Base-by-base conservation (phyloP, 768 basidiomycete genomes). In the Dentipellis sp. region DNA sequence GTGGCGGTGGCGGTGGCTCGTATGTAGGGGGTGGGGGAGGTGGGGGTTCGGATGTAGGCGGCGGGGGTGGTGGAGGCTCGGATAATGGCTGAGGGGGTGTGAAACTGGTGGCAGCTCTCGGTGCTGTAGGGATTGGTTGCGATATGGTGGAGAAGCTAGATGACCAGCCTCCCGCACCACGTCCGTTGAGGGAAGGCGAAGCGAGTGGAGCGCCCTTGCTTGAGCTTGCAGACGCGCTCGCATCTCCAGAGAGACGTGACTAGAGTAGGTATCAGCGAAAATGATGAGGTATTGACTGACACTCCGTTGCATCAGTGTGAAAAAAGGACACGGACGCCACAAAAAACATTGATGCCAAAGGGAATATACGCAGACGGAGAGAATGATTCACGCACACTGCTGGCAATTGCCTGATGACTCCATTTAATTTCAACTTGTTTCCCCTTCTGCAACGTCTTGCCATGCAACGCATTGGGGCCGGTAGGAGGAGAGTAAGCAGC, bases 381-480 rank as follows among this genome's bases (percentile, higher is more conserved):
- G 50, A 19, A 42, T 40, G 55, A 52, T 40, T 34, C 16, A 64
- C 68, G 60, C 56, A 72, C 74, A 22, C 57, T 62, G 62, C 69
- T 73, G 55, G 69, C 64, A 54, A 65, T 66, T 46, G 69, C 59
- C 36, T 61, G 58, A 45, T 65, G 61, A 22, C 58, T 56, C 68
- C 69, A 71, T 52, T 63, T 66, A 51, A 63, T 63, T 38, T 77
- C 76, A 38, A 65, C 67, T 56, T 75, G 71, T 58, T 77, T 76
- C 12, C 76, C 73, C 62, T 76, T 76, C 63, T 71, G 69, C 50
- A 68, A 54, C 53, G 59, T 62, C 63, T 68, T 66, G 54, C 54
- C 60, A 46, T 59, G 61, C 57, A 60, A 37, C 23, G 63, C 64
- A 53, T 66, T 65, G 22, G 71, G 67, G n/a, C 67, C 65, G 35